Percentiles rank a stretch among this genome's conserved stretches.
Conservation (phyloP, 2,329 filamentous ascomycete genomes). For the Exserohilum rostratum region DNA sequence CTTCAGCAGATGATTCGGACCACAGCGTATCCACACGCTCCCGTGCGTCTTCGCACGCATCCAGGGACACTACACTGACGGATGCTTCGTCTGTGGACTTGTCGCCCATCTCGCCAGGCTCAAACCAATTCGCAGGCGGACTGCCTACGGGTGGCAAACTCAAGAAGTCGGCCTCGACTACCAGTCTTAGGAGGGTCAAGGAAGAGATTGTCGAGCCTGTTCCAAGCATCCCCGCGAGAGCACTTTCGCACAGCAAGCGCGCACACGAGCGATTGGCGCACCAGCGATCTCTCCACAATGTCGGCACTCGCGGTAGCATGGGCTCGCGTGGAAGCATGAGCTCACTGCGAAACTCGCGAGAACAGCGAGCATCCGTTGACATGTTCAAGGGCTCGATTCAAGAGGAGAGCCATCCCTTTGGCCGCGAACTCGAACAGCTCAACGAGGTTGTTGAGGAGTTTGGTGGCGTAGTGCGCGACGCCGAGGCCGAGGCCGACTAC, state of each 20-base stretch:
- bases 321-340: slow-evolving; percentile 54
- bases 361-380: slow-evolving; percentile 57
- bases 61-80: slow-evolving; percentile 68
- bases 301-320: slow-evolving; percentile 28
- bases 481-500: slow-evolving; percentile 75
- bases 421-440: slow-evolving; percentile 87
- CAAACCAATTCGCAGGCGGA: slow-evolving; percentile 63
- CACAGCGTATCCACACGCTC: slow-evolving; percentile 57
- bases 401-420: slow-evolving; percentile 73
- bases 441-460: slow-evolving; percentile 93
- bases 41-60: slow-evolving; percentile 53
- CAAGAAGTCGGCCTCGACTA: slow-evolving; percentile 49
- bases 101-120: slow-evolving; percentile 58
- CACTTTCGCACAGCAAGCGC: slow-evolving; percentile 88
- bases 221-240: slow-evolving; percentile 76
- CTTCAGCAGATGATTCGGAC: slow-evolving; percentile 73
- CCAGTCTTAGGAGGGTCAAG: slow-evolving; percentile 36
- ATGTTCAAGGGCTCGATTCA: slow-evolving; percentile 48
- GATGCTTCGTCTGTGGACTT: slow-evolving; percentile 63
- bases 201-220: slow-evolving; percentile 50
- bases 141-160: slow-evolving; percentile 60
- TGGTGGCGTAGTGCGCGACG: slow-evolving; percentile 62
- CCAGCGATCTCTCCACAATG: slow-evolving; percentile 64
- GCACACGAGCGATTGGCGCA: slow-evolving; percentile 77
- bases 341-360: slow-evolving; percentile 61